Conservation (phyloP, 2,329 filamentous ascomycete species). For the Alternaria triticimaculans region DNA sequence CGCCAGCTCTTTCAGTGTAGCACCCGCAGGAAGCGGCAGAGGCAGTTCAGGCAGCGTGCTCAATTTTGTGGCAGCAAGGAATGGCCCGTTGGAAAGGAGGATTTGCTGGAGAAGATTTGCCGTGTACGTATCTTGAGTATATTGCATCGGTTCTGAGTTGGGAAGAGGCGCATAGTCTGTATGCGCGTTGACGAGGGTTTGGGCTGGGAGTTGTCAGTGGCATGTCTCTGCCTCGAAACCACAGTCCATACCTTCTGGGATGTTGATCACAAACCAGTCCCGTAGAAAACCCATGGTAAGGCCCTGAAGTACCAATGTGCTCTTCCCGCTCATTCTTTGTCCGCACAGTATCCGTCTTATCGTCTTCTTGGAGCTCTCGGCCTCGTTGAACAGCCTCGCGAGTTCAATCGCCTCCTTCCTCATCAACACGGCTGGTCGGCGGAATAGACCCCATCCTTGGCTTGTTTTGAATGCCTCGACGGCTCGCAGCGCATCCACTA, state of each 20-base stretch:
- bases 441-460: constrained; percentile 88
- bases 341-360: constrained; percentile 75
- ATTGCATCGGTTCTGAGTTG: constrained; percentile 61
- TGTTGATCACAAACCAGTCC: constrained; percentile 85
- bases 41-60: constrained; percentile 65
- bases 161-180: constrained; percentile 79
- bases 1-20: constrained; percentile 71
- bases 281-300: constrained; percentile 81
- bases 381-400: constrained; percentile 54
- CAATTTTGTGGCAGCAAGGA: constrained; percentile 64
- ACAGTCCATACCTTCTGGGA: constrained; percentile 77
- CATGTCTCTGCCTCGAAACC: background rate
- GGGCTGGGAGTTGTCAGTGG: constrained; percentile 60
- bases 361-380: constrained; percentile 66
- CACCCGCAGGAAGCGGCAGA: constrained; percentile 63
- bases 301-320: constrained; percentile 81
- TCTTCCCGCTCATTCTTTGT: constrained; percentile 81
- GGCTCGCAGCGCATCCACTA: constrained; percentile 82
- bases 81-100: constrained; percentile 70
- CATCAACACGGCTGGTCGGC: constrained; percentile 78
- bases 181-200: constrained; percentile 79
- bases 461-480: constrained; percentile 88
- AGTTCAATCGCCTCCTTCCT: constrained; percentile 79
- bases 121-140: constrained; percentile 80
- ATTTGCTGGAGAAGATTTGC: constrained; percentile 77